Evolutionary conservation across 2,329 filamentous ascomycete species (phyloP), one percentile per base, ranked within the genome.

Genomic region (Curvularia lunata): DNA sequence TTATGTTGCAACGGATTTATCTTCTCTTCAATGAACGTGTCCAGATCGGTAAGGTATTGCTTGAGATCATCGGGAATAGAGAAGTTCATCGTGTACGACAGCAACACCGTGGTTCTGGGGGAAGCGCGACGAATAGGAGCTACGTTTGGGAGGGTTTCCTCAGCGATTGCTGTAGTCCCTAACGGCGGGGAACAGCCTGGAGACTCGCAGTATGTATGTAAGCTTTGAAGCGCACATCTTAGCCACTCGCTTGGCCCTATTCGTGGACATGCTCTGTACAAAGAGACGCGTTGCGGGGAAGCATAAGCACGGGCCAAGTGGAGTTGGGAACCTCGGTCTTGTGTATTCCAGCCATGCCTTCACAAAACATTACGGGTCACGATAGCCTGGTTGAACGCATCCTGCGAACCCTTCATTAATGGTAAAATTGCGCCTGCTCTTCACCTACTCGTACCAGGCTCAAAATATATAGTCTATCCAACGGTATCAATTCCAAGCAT

Each of bases 1-100:
- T 76, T 74, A 60, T 82, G 74, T 70, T 88, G 84, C 1, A 87
- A 75, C 1, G 84, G 85, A 0, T 76, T 73, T 63, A 86, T 87
- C 48, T 81, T 79, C 13, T 72, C 67, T 2, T 81, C 76, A 63
- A 88, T 86, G 75, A 87, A 87, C n/a, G 68, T 67, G 72, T 87
- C 85, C 12, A 88, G 75, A n/a, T 76, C 71, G 27, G 70, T 56
- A 28, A 87, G 72, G 66, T 84, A 83, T 6, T 76, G 57, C 42
- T 79, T 68, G 1, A 87, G 77, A 30, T 82, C 81, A 4, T 74
- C 63, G 1, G 85, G 84, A 16, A 86, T 77, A 13, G 84, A 81
- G 72, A 86, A 86, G 72, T 61, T 58, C 62, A 59, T 59, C 13
- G 30, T 25, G 6, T 56, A 52, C 37, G 57, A 60, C 21, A 38